Percentiles rank a stretch among this genome's conserved stretches.
Evolutionary conservation across 2,329 filamentous ascomycete genomes (phyloP).

Genomic region (Epichloe glyceriae): DNA sequence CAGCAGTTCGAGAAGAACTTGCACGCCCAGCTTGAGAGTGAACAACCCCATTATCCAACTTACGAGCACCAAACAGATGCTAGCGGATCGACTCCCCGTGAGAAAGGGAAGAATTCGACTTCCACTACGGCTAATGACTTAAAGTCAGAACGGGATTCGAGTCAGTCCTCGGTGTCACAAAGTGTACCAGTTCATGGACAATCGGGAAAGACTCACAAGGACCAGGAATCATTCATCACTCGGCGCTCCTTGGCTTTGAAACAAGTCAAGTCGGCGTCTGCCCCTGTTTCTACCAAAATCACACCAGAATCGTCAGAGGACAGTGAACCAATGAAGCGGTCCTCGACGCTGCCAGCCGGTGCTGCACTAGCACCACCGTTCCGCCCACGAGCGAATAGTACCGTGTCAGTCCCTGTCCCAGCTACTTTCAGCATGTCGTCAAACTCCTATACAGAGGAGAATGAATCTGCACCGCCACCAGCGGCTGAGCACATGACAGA

Average conservation of each 20-base stretch:
- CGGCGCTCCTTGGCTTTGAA: constrained; percentile 14
- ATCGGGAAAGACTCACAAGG: constrained; percentile 5
- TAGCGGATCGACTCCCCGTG: constrained; percentile 9
- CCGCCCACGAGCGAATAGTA: constrained; percentile 24
- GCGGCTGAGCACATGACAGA: constrained; percentile 1
- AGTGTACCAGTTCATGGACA: constrained; percentile 8
- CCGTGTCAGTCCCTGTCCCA: constrained; percentile 8
- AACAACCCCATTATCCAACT: constrained; percentile 30
- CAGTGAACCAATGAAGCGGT: constrained; percentile 18
- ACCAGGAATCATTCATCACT: constrained; percentile 7
- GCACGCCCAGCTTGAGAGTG: constrained; percentile 31
- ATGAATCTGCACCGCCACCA: not conserved
- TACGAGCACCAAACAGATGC: constrained; percentile 14
- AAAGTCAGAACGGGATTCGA: constrained; percentile 7
- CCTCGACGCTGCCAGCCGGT: constrained; percentile 28
- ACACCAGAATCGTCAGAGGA: constrained; percentile 9
- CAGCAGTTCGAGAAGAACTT: constrained; percentile 35
- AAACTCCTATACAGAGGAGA: constrained; percentile 2
- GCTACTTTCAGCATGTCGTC: not conserved
- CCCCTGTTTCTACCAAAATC: constrained; percentile 10
- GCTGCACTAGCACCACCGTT: constrained; percentile 38
- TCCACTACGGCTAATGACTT: constrained; percentile 8
- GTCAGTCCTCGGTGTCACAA: constrained; percentile 7
- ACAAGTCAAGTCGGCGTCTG: constrained; percentile 16
- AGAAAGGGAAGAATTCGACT: constrained; percentile 6